Evolutionary conservation across 768 basidiomycete species (phyloP).

Genomic region (Pluteus cervinus): DNA sequence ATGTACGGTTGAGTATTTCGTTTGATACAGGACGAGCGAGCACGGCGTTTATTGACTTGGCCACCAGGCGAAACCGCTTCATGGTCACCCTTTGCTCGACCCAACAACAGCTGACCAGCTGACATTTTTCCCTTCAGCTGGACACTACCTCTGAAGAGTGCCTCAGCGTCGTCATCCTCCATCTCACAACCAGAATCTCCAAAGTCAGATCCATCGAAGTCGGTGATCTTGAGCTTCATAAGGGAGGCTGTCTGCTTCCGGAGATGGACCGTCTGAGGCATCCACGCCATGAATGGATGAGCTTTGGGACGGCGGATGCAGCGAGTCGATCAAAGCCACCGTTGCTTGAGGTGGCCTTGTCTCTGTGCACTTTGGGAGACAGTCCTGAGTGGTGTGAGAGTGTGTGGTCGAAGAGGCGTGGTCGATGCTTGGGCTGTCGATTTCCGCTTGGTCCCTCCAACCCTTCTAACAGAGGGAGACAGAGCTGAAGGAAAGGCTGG

Average conservation of each 20-base stretch:
- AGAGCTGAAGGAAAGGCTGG: constrained; percentile 22
- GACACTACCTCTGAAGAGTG: constrained; percentile 30
- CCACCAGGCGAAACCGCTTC: constrained; percentile 74
- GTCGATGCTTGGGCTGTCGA: constrained; percentile 38
- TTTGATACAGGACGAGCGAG: constrained; percentile 69
- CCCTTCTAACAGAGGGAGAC: constrained; percentile 27
- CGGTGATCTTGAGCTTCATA: constrained; percentile 54
- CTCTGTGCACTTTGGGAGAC: constrained; percentile 39
- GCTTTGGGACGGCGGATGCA: constrained; percentile 47
- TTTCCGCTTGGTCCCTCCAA: constrained; percentile 63
- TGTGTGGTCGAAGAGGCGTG: constrained; percentile 52
- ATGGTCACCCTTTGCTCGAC: constrained; percentile 7
- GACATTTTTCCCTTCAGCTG: constrained; percentile 16
- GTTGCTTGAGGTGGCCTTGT: constrained; percentile 26
- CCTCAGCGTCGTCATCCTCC: constrained; percentile 40
- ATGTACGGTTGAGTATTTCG: constrained; percentile 54
- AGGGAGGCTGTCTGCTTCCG: constrained; percentile 57
- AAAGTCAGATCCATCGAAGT: constrained; percentile 41
- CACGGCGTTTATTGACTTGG: constrained; percentile 69
- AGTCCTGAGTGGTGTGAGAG: constrained; percentile 44
- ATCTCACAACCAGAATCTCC: constrained; percentile 54
- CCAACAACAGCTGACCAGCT: constrained; percentile 13
- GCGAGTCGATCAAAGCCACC: constrained; percentile 48
- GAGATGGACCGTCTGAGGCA: constrained; percentile 41
- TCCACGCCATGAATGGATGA: constrained; percentile 36